A percentile compares a stretch with the other conserved stretches of the same genome.
Conservation (phyloP, 2,329 filamentous ascomycete species). For the Penicillium palitans region DNA sequence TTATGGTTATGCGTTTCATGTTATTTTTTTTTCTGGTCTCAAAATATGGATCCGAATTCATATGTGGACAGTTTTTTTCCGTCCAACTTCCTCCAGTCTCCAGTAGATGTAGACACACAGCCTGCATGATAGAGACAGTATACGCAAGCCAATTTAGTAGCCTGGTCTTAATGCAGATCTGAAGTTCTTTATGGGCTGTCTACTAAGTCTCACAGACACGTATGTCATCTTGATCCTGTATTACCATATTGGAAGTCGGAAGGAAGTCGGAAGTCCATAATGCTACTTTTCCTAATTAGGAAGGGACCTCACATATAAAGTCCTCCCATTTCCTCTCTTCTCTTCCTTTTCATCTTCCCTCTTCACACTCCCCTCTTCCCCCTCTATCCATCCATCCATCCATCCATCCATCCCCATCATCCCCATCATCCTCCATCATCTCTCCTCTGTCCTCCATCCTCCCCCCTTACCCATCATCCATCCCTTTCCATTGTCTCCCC, state of each 20-base stretch:
- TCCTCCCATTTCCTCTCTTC: not conserved
- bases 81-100: not conserved
- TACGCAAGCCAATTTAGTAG: not conserved
- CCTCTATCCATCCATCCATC: not conserved
- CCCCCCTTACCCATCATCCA: not conserved
- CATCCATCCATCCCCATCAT: not conserved
- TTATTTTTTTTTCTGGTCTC: conserved; percentile 1
- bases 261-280: not conserved
- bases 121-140: not conserved
- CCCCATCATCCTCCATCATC: not conserved
- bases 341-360: not conserved
- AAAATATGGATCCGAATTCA: conserved; percentile 2
- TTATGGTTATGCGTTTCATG: conserved; percentile 14
- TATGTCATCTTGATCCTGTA: not conserved
- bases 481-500: not conserved
- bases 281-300: not conserved
- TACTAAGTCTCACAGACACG: not conserved
- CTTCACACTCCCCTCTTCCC: not conserved
- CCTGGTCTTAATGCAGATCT: not conserved
- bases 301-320: not conserved
- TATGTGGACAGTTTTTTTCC: not conserved
- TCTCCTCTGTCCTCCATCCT: not conserved
- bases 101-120: not conserved
- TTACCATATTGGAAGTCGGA: not conserved
- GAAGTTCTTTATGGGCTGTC: no score